These are phyloP conservation scores for Bromus sterilis DNA, from an alignment of 176 grass and related monocot genomes.

Conservation along the genomic window DNA sequence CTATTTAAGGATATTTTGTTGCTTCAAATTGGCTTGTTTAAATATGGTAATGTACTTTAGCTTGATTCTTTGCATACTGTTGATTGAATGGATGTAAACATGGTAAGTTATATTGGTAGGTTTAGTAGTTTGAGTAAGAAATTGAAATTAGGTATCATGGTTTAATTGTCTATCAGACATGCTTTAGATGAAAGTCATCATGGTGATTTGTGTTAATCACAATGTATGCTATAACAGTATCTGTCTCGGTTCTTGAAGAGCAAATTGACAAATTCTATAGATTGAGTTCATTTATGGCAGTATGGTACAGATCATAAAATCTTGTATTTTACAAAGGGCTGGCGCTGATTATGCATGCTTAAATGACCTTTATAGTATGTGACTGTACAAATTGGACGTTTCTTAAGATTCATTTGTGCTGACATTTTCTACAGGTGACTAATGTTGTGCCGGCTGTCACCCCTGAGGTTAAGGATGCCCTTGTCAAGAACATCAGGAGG, in stretches of 20 bases:
- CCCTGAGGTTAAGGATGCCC: constrained; percentile 56
- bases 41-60: neutral
- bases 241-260: neutral
- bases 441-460: constrained; percentile 47
- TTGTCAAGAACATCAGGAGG: constrained; percentile 58
- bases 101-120: neutral
- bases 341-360: neutral
- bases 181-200: neutral
- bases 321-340: neutral
- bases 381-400: neutral
- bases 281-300: neutral
- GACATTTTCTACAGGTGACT: constrained; percentile 30
- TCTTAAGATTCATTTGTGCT: neutral
- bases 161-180: neutral
- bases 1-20: neutral
- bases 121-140: neutral
- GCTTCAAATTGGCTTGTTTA: neutral
- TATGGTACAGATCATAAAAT: neutral
- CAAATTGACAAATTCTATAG: neutral
- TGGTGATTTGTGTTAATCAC: neutral
- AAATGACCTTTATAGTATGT: neutral
- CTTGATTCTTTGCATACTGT: neutral
- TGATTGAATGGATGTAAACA: neutral
- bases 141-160: neutral
- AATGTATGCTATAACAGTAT: neutral